Evolutionary conservation across 2,329 filamentous ascomycete species (phyloP), one percentile per base, ranked within the genome.

Genomic region (Tympanopsis confertula): DNA sequence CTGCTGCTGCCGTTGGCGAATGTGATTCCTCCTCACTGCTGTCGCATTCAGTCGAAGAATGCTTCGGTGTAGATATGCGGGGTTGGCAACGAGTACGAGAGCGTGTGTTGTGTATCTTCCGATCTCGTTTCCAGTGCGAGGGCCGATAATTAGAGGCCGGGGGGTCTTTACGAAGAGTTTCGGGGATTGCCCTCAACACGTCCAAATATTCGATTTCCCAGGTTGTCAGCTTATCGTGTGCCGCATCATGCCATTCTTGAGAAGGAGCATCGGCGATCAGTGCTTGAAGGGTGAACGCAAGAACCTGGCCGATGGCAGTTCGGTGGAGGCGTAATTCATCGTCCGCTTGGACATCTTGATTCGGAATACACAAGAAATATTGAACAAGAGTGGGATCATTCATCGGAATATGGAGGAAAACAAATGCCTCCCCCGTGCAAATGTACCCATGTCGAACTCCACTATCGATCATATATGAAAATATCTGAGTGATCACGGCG

Each of bases 391-490:
- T 47, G 1, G 45, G 45, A 38, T 54, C 41, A 5, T n/a, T n/a
- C 22, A 44, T 35, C 5, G 43, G 43, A 29, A 55, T 54, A 32
- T 47, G 35, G 4, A 56, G 45, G 35, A 54, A 57, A 24, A 55
- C 45, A 44, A 50, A 52, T 13, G 48, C 48, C 44, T 54, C 50
- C 24, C 50, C 52, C 13, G 48, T 56, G 26, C 44, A 47, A 20
- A 57, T 47, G 35, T 48, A 55, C 4, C 52, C 49, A 37, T 50
- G 39, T 38, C 32, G 47, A 22, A 51, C 29, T 30, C 51, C 46
- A 20, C 35, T 40, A 35, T 41, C 39, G 7, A 47, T 35, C 50
- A 56, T 57, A 29, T 54, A 52, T 20, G 44, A 51, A 39, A 53
- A 56, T 28, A 54, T 42, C 26, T 54, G 44, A 37, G 47, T 52